Conservation (phyloP, 805 yeast species). For the Suhomyces vadensis region DNA sequence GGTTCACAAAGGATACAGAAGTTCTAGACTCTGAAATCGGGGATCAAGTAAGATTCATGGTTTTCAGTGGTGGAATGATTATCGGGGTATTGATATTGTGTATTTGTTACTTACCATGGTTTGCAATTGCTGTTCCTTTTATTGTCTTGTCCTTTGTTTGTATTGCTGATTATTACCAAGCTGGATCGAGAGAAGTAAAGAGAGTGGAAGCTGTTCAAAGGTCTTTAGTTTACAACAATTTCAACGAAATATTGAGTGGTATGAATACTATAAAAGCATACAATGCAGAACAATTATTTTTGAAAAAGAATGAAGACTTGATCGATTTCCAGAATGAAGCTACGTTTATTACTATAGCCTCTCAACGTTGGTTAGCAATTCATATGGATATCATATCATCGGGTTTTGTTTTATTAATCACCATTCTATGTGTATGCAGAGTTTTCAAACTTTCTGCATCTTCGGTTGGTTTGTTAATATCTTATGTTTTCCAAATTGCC, state of each 20-base stretch:
- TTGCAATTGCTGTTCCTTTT: slow-evolving; percentile 64
- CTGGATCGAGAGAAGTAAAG: slow-evolving; percentile 72
- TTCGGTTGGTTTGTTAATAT: slow-evolving; percentile 64
- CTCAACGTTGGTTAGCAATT: slow-evolving; percentile 72
- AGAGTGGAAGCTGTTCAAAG: slow-evolving; percentile 71
- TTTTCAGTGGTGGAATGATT: slow-evolving; percentile 54
- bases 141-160: slow-evolving; percentile 44
- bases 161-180: slow-evolving; percentile 59
- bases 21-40: slow-evolving; percentile 75
- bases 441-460: slow-evolving; percentile 55
- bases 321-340: slow-evolving; percentile 69
- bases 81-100: slow-evolving; percentile 61
- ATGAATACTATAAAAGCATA: slow-evolving; percentile 63
- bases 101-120: slow-evolving; percentile 71
- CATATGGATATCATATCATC: slow-evolving; percentile 57
- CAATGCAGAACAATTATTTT: slow-evolving; percentile 46
- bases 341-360: slow-evolving; percentile 57
- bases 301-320: slow-evolving; percentile 42
- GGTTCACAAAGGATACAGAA: slow-evolving; percentile 88
- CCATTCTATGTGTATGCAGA: slow-evolving; percentile 52
- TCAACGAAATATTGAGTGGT: slow-evolving; percentile 71
- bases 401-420: slow-evolving; percentile 46
- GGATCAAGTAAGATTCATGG: slow-evolving; percentile 63
- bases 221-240: slow-evolving; percentile 67
- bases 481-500: slow-evolving; percentile 56